Base-by-base conservation (phyloP, 1,139 yeast species). In the Candida dubliniensis region DNA sequence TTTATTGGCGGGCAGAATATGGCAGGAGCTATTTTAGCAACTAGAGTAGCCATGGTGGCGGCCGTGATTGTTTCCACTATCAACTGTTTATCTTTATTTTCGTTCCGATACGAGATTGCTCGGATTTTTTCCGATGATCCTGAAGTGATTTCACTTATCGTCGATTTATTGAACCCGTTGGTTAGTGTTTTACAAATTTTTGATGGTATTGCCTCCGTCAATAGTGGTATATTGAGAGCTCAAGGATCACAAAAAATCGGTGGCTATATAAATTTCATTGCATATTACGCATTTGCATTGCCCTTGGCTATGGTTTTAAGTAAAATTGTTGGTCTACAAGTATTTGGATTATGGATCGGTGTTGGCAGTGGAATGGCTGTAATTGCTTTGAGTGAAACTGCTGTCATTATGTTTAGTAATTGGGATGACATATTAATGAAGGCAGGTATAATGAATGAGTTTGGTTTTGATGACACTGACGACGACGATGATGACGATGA, bases 341-440 rank as follows among this genome's bases (percentile, higher is more conserved):
- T 90, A 9, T 60, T 66, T 25, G 98, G 98, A 0, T 68, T 93
- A 44, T 93, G 99, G 99, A 55, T 82, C n/a, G 96, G 96, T 7
- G 79, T 89, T 46, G 88, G 93, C 1, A 61, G 79, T 35, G 97
- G 96, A 0, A 76, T 90, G 76, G 60, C 82, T 31, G 53, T 81
- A 30, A 89, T 93, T 49, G 90, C 90, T 1, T 41, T 76, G 0
- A 70, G 77, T 15, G 95, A 91, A 55, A 64, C 69, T 1, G 23
- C 56, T 0, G 67, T 72, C 10, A 69, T 74, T 11, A 52, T 66
- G n/a, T 59, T 57, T 37, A 64, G 71, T 46, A 66, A 73, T 47
- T 74, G 77, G 78, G 76, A 73, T 15, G 61, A 61, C 15, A 66
- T 74, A 6, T 53, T 72, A 40, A 41, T 61, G 38, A 57, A 59